Conservation (phyloP, 257 asterid genomes). For the Solanum corneliomulleri region DNA sequence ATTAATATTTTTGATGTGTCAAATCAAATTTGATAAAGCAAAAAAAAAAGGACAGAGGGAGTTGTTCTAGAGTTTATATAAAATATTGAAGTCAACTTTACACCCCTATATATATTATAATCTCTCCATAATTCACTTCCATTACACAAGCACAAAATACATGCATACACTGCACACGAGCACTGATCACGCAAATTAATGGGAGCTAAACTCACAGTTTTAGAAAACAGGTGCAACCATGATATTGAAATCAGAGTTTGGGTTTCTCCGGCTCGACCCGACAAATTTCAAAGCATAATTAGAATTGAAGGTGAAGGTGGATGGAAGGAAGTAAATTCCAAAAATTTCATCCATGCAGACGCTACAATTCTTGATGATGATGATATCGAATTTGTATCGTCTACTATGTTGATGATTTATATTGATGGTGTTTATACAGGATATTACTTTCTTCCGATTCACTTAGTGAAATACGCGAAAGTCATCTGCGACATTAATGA, state of each 20-base stretch:
- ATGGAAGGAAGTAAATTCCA: background rate
- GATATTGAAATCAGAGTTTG: slow-evolving; percentile 25
- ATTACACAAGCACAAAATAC: too few relatives aligned
- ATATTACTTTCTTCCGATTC: background rate
- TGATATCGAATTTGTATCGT: too few relatives aligned
- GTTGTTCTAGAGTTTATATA: too few relatives aligned
- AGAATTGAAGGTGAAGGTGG: slow-evolving; percentile 9
- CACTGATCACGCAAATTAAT: background rate
- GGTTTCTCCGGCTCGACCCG: slow-evolving; percentile 24
- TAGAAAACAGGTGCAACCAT: slow-evolving; percentile 10
- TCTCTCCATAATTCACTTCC: background rate
- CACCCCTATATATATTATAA: too few relatives aligned
- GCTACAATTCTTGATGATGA: background rate
- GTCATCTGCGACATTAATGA: slow-evolving; percentile 1
- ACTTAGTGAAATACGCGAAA: background rate
- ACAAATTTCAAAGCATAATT: slow-evolving; percentile 9
- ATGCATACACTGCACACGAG: background rate
- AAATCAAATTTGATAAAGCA: too few relatives aligned
- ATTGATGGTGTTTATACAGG: background rate
- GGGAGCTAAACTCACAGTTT: slow-evolving; percentile 13
- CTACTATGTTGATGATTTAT: background rate
- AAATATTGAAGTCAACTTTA: too few relatives aligned
- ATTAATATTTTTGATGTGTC: too few relatives aligned
- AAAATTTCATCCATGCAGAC: too few relatives aligned
- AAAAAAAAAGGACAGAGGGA: too few relatives aligned